phyloP scores from a whole-genome alignment of 2,329 filamentous ascomycete species.

The Aphanoascus verrucosus region DNA sequence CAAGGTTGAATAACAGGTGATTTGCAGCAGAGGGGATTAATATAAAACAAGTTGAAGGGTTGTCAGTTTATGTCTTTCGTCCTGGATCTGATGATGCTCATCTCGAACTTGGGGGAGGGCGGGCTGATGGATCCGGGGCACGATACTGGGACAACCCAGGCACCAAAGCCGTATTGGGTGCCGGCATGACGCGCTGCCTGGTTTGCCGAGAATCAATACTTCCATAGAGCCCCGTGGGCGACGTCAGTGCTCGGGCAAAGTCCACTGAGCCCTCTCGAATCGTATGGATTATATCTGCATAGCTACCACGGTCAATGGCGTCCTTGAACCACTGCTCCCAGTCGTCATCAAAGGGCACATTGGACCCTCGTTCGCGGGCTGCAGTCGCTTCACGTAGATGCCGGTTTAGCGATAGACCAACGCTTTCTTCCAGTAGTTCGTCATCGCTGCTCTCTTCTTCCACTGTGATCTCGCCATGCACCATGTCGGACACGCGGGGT shows the following conservation, averaged over 20 bases:
- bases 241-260: conserved; percentile 3
- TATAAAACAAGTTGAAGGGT: too few relatives aligned
- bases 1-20: too few relatives aligned
- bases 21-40: too few relatives aligned
- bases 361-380: conserved; percentile 41
- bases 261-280: conserved; percentile 29
- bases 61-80: too few relatives aligned
- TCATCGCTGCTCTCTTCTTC: conserved; percentile 36
- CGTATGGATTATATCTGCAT: conserved; percentile 32
- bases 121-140: conserved; percentile 1
- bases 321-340: conserved; percentile 52
- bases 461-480: neutral
- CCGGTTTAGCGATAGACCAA: conserved; percentile 43
- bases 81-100: neutral
- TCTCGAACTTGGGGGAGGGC: neutral
- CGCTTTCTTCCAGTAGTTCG: conserved; percentile 40
- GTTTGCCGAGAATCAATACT: neutral
- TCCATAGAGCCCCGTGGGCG: neutral
- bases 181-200: conserved; percentile 1
- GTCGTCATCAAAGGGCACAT: conserved; percentile 36
- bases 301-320: conserved; percentile 41
- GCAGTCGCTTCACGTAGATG: conserved; percentile 44
- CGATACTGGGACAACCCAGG: neutral
- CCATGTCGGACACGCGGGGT: conserved; percentile 12
- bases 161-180: neutral